Conservation (phyloP, 345 rosid genomes). For the Rhizophora mangle region DNA sequence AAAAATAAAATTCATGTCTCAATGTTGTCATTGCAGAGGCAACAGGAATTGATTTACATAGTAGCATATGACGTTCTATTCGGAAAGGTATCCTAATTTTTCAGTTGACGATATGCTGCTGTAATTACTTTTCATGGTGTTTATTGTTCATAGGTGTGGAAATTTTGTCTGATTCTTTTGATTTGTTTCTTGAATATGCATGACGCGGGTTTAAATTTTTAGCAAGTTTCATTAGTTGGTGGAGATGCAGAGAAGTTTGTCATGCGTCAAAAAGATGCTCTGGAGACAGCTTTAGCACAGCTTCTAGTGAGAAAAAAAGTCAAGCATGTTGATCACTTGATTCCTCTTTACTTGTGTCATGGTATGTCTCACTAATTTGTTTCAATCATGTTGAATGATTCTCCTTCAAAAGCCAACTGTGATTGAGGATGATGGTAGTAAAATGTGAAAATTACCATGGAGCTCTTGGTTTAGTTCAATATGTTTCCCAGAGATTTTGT, state of each 20-base stretch:
- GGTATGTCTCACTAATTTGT: constrained; percentile 36
- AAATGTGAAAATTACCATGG: neutral
- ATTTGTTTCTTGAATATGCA: constrained; percentile 11
- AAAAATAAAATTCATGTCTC: too few relatives aligned
- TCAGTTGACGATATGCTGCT: neutral
- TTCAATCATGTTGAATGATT: neutral
- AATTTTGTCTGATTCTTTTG: neutral
- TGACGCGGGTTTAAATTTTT: constrained; percentile 18
- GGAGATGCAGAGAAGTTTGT: constrained; percentile 88
- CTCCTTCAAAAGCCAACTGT: neutral
- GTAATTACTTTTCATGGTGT: neutral
- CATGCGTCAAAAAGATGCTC: constrained; percentile 42
- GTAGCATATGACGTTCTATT: constrained; percentile 70
- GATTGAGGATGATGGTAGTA: neutral
- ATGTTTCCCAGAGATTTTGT: neutral
- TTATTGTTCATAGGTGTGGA: neutral
- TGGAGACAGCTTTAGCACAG: constrained; percentile 54
- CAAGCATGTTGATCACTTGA: constrained; percentile 53
- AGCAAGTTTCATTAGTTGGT: constrained; percentile 48
- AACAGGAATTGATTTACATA: constrained; percentile 65
- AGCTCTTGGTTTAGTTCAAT: neutral
- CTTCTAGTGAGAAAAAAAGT: constrained; percentile 64
- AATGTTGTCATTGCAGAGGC: constrained; percentile 46
- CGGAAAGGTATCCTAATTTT: constrained; percentile 51
- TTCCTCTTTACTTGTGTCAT: constrained; percentile 41